phyloP scores from a whole-genome alignment of 2,329 filamentous ascomycete genomes.

The Ceratocystis lukuohia region DNA sequence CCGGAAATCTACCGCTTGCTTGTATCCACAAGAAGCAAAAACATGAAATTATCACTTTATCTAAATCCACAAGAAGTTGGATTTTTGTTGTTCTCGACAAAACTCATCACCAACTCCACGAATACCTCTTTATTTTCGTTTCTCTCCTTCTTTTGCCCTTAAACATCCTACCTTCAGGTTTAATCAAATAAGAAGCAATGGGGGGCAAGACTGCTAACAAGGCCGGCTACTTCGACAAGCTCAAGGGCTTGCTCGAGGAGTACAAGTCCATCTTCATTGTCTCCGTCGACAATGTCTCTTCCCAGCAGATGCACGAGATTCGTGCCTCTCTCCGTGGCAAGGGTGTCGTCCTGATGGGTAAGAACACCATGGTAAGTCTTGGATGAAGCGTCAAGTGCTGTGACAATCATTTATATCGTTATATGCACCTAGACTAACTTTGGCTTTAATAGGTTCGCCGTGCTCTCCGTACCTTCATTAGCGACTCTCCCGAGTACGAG shows the following conservation, averaged over 20 bases:
- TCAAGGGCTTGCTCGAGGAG: conserved; percentile 90
- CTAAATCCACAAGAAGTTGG: neutral
- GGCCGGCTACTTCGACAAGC: conserved; percentile 98
- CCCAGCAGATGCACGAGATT: conserved; percentile 99
- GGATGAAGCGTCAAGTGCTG: neutral
- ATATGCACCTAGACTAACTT: conserved; percentile 3
- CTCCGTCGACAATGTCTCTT: conserved; percentile 97
- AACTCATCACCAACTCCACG: conserved; percentile 26
- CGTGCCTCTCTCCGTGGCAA: conserved; percentile 77
- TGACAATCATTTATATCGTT: no score
- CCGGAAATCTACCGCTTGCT: conserved; percentile 8
- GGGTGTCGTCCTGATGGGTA: conserved; percentile 96
- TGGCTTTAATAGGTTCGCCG: conserved; percentile 58
- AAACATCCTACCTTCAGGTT: conserved; percentile 91
- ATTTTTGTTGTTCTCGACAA: conserved; percentile 19
- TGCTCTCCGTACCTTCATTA: conserved; percentile 88
- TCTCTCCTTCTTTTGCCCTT: conserved; percentile 48
- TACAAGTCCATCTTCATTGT: conserved; percentile 98
- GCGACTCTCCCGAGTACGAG: conserved; percentile 92
- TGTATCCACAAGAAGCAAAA: conserved; percentile 15
- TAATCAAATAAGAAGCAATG: conserved; percentile 74
- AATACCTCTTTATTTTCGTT: conserved; percentile 12
- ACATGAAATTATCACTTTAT: neutral
- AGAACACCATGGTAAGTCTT: conserved; percentile 91
- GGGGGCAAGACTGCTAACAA: conserved; percentile 94